phyloP scores from a whole-genome alignment of 176 grass and related monocot species.

The Triticum turgidum region DNA sequence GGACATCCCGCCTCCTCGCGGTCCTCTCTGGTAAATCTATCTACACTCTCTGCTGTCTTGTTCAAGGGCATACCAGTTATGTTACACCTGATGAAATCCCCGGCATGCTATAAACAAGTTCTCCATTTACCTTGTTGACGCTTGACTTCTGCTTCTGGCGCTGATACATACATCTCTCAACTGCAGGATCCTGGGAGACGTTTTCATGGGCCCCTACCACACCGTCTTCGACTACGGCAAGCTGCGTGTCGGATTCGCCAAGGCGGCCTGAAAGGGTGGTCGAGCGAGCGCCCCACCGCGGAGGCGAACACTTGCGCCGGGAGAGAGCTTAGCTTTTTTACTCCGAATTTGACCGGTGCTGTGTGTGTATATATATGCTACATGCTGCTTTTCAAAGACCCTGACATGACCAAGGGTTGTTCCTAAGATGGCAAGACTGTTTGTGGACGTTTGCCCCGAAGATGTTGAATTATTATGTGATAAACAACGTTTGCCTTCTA shows the following conservation, averaged over 20 bases:
- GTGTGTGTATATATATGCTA: slow-evolving; percentile 35
- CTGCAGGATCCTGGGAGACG: slow-evolving; percentile 97
- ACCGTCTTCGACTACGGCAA: slow-evolving; percentile 89
- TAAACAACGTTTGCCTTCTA: neutral
- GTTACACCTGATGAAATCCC: neutral
- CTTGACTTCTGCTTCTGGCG: neutral
- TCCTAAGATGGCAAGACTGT: slow-evolving; percentile 27
- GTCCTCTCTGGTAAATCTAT: slow-evolving; percentile 84
- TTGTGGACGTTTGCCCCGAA: neutral
- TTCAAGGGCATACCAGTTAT: neutral
- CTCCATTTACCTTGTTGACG: neutral
- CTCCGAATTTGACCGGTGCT: slow-evolving; percentile 15
- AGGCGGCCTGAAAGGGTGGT: slow-evolving; percentile 45
- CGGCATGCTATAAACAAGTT: neutral
- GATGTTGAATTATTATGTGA: neutral
- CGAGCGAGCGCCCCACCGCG: neutral
- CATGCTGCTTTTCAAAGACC: slow-evolving; percentile 29
- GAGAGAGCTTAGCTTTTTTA: slow-evolving; percentile 22
- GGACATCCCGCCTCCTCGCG: slow-evolving; percentile 75
- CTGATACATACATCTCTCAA: neutral
- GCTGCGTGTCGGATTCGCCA: slow-evolving; percentile 70
- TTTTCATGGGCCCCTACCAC: slow-evolving; percentile 96
- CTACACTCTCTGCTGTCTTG: neutral
- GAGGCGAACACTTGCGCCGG: slow-evolving; percentile 21
- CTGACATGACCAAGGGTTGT: neutral